Evolutionary conservation across 2,329 filamentous ascomycete genomes (phyloP).

Genomic region (Diaporthe vexans): DNA sequence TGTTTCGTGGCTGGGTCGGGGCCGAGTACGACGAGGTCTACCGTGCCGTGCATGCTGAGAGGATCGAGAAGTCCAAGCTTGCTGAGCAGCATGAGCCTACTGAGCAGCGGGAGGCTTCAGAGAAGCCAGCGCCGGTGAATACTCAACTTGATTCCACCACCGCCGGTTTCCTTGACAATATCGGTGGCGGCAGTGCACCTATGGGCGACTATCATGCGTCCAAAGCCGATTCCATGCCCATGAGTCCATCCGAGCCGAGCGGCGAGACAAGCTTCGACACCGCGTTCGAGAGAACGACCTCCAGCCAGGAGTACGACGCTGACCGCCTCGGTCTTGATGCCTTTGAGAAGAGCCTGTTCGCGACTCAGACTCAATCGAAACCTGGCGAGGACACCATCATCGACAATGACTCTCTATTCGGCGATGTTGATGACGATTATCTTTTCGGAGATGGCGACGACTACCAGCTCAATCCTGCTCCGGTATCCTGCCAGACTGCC

Average conservation of each 20-base stretch:
- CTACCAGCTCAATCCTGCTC: not conserved
- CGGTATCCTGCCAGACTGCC: not conserved
- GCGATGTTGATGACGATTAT: not conserved
- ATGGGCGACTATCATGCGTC: not conserved
- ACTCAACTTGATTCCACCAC: not conserved
- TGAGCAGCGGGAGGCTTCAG: too few relatives aligned
- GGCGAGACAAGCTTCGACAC: not conserved
- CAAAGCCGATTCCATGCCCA: not conserved
- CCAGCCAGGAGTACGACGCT: constrained; percentile 5
- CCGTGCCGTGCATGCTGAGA: not conserved
- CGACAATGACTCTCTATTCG: not conserved
- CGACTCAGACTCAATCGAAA: not conserved
- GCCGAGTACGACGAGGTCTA: not conserved
- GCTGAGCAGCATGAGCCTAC: not conserved
- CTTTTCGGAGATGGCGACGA: not conserved
- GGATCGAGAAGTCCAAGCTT: not conserved
- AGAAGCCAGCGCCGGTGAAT: too few relatives aligned
- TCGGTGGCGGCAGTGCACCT: not conserved
- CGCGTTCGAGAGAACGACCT: not conserved
- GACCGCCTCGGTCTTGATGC: not conserved
- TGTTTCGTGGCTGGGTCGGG: not conserved
- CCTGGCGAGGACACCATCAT: not conserved
- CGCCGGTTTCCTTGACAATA: not conserved
- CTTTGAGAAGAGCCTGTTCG: not conserved
- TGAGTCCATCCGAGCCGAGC: not conserved